A percentile compares a stretch with the other conserved stretches of the same genome.
Evolutionary conservation across 805 yeast genomes (phyloP).

Genomic region (Sporopachydermia quercuum): DNA sequence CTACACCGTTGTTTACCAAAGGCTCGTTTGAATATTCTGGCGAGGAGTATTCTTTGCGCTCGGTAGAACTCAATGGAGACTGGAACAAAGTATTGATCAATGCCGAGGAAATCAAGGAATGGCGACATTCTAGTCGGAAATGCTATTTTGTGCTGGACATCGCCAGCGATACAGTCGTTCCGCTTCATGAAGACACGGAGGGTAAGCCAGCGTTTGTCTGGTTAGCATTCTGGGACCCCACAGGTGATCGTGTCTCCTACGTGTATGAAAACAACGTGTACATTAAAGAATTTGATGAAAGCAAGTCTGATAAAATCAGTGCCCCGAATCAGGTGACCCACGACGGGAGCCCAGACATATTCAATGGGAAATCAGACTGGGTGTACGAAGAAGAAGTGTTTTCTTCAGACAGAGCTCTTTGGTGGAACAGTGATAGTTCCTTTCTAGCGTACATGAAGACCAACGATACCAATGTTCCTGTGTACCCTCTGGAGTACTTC

Average conservation of each 20-base stretch:
- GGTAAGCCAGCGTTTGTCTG: constrained; percentile 24
- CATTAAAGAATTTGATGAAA: constrained; percentile 16
- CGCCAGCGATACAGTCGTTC: constrained; percentile 12
- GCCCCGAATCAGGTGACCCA: constrained; percentile 16
- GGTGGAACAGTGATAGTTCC: constrained; percentile 62
- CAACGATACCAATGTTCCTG: constrained; percentile 45
- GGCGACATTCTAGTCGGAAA: constrained; percentile 37
- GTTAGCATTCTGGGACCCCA: constrained; percentile 60
- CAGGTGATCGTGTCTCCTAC: constrained; percentile 47
- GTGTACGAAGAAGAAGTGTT: constrained; percentile 73
- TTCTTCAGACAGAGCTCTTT: constrained; percentile 39
- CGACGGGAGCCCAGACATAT: constrained; percentile 37
- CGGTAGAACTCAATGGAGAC: constrained; percentile 18
- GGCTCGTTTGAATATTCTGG: neutral
- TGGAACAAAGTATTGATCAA: constrained; percentile 41
- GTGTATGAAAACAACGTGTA: constrained; percentile 60
- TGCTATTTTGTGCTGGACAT: constrained; percentile 28
- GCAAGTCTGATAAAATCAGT: neutral
- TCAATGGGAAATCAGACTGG: constrained; percentile 72
- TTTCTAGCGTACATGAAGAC: constrained; percentile 37
- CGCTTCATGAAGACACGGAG: constrained; percentile 18
- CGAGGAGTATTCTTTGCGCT: neutral
- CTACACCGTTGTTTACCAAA: too few species aligned
- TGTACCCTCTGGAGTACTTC: constrained; percentile 36
- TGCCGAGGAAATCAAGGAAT: constrained; percentile 45